Evolutionary conservation across 805 yeast species (phyloP).

Genomic region (Metschnikowia hibisci): DNA sequence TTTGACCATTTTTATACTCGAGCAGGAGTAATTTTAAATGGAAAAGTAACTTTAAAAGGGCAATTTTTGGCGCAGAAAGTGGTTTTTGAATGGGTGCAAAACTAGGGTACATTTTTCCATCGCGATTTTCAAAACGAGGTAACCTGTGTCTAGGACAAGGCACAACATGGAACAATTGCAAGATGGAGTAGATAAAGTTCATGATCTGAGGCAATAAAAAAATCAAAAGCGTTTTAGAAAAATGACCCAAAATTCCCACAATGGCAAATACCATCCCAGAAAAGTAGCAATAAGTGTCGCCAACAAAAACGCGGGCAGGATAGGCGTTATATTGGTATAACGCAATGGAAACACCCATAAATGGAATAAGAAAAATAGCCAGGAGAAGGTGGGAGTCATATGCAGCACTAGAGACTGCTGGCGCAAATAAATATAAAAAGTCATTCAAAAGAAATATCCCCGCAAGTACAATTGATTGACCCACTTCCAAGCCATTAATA

Average conservation of each 20-base stretch:
- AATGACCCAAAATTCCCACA: constrained; percentile 93
- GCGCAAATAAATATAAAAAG: constrained; percentile 53
- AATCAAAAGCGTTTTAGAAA: constrained; percentile 83
- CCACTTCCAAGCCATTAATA: constrained; percentile 93
- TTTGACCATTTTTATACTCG: constrained; percentile 19
- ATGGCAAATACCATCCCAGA: constrained; percentile 99
- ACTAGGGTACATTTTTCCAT: constrained; percentile 71
- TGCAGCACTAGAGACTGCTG: constrained; percentile 46
- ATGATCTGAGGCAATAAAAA: constrained; percentile 88
- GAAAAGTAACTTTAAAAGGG: constrained; percentile 45
- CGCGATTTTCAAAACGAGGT: constrained; percentile 66
- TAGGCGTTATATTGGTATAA: constrained; percentile 78
- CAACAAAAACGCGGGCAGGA: constrained; percentile 93
- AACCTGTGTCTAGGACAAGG: constrained; percentile 96
- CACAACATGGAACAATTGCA: constrained; percentile 80
- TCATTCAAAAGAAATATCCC: constrained; percentile 73
- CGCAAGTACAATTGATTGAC: constrained; percentile 82
- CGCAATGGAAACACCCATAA: constrained; percentile 78
- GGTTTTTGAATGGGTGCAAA: constrained; percentile 30
- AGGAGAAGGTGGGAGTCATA: constrained; percentile 81
- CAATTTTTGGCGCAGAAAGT: constrained; percentile 20
- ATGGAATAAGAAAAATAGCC: constrained; percentile 74
- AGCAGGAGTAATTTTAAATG: constrained; percentile 45
- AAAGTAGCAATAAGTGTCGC: constrained; percentile 96
- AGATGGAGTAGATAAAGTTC: constrained; percentile 86